Percentiles rank a stretch among this genome's conserved stretches.
Conservation (phyloP, 345 rosid species). For the Dimocarpus longan region DNA sequence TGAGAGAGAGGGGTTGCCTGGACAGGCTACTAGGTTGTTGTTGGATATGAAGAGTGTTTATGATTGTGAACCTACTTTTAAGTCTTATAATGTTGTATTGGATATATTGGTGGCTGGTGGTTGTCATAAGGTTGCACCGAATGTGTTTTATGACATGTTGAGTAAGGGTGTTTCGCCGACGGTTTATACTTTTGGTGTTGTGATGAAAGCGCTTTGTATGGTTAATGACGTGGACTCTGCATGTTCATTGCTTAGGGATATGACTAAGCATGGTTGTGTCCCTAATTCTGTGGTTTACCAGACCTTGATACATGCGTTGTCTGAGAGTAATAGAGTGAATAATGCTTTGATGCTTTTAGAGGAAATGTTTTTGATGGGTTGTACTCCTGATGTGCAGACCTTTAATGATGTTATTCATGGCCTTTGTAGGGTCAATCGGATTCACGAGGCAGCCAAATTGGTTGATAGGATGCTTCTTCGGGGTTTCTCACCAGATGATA, state of each 20-base stretch:
- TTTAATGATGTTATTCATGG: constrained; percentile 75
- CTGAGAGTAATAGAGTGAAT: constrained; percentile 58
- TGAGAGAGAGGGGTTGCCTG: constrained; percentile 68
- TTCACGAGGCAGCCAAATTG: constrained; percentile 56
- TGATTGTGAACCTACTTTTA: constrained; percentile 64
- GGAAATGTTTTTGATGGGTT: constrained; percentile 88
- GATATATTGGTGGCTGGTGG: constrained; percentile 55
- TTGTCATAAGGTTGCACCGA: constrained; percentile 65
- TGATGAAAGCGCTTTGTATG: constrained; percentile 74
- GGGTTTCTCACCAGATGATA: constrained; percentile 67
- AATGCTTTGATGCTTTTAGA: constrained; percentile 73
- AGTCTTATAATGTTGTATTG: constrained; percentile 72
- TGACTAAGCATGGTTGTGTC: constrained; percentile 83
- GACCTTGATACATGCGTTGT: constrained; percentile 75
- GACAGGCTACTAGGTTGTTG: constrained; percentile 75
- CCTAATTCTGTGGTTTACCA: constrained; percentile 78
- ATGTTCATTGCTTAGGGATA: constrained; percentile 68
- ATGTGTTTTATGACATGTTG: constrained; percentile 87
- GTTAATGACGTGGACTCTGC: constrained; percentile 76
- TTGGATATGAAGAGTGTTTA: constrained; percentile 69
- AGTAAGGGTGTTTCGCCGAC: constrained; percentile 63
- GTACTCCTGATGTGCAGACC: constrained; percentile 75
- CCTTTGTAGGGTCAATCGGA: constrained; percentile 62
- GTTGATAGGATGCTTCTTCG: constrained; percentile 78
- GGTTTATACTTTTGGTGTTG: constrained; percentile 70